phyloP scores from a whole-genome alignment of 306 rosid species.

The Hippophae tibetana region DNA sequence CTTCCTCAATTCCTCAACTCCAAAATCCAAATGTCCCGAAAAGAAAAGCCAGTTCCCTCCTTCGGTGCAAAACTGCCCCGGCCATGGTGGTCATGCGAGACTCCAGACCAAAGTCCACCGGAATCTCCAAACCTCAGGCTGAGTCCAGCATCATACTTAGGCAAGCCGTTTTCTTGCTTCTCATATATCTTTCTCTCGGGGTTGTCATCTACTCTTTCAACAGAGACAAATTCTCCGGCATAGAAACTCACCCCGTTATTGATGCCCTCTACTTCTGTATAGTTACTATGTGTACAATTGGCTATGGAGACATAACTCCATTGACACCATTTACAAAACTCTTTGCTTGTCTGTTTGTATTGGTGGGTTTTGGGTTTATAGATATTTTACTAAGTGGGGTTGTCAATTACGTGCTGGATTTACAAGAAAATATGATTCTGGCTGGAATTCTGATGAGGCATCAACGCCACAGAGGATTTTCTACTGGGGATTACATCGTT shows the following conservation, averaged over 20 bases:
- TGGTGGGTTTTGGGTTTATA: conserved; percentile 75
- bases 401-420: conserved; percentile 58
- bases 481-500: conserved; percentile 50
- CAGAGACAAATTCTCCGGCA: conserved; percentile 46
- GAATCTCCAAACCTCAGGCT: conserved; percentile 35
- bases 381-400: conserved; percentile 67
- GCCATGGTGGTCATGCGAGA: conserved; percentile 45
- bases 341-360: conserved; percentile 62
- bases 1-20: conserved; percentile 10
- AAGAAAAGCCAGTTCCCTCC: conserved; percentile 26
- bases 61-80: conserved; percentile 72
- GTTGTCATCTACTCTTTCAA: conserved; percentile 61
- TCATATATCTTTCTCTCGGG: conserved; percentile 47
- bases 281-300: conserved; percentile 84
- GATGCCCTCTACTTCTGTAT: conserved; percentile 80
- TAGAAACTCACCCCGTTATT: conserved; percentile 56
- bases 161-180: conserved; percentile 49
- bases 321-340: conserved; percentile 40
- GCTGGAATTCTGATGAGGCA: conserved; percentile 37
- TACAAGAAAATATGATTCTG: conserved; percentile 56
- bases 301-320: conserved; percentile 76
- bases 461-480: conserved; percentile 24
- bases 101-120: conserved; percentile 27
- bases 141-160: conserved; percentile 39
- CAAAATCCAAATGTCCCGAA: conserved; percentile 9